Conservation (phyloP, 805 yeast species). For the Blastobotrys americana region DNA sequence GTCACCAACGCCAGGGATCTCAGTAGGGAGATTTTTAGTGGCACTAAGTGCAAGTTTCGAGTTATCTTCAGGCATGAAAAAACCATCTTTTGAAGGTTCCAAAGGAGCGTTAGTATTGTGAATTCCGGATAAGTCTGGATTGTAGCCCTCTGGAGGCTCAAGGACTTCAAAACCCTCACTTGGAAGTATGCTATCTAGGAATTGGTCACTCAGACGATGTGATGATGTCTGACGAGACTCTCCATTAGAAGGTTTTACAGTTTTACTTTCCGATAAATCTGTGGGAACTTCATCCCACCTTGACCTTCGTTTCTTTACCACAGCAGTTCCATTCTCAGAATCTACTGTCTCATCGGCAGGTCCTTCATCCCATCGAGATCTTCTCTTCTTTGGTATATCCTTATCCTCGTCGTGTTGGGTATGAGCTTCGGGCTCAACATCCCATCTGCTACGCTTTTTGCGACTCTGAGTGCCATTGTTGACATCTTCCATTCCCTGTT, state of each 20-base stretch:
- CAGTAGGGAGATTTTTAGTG: slow-evolving; percentile 38
- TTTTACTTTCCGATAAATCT: background rate
- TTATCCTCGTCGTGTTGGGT: background rate
- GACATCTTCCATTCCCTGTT: slow-evolving; percentile 28
- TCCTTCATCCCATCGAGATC: slow-evolving; percentile 31
- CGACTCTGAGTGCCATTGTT: slow-evolving; percentile 12
- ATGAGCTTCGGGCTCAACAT: slow-evolving; percentile 18
- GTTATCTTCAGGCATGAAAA: slow-evolving; percentile 46
- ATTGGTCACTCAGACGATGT: slow-evolving; percentile 39
- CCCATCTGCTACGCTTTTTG: slow-evolving; percentile 30
- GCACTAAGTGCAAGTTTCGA: slow-evolving; percentile 24
- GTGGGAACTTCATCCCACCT: background rate
- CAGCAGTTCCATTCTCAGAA: slow-evolving; percentile 13
- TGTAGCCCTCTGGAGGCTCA: slow-evolving; percentile 40
- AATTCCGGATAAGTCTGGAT: slow-evolving; percentile 31
- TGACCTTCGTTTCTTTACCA: background rate
- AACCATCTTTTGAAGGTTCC: slow-evolving; percentile 32
- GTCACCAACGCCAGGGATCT: slow-evolving; percentile 59
- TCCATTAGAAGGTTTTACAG: background rate
- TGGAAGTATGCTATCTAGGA: slow-evolving; percentile 46
- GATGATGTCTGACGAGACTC: too few species aligned
- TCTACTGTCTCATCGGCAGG: slow-evolving; percentile 13
- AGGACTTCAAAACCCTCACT: slow-evolving; percentile 39
- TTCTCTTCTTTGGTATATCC: slow-evolving; percentile 16
- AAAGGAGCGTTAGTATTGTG: slow-evolving; percentile 32